Evolutionary conservation across 371 early-diverging fungal species (phyloP).

Genomic region (Apophysomyces sp.): DNA sequence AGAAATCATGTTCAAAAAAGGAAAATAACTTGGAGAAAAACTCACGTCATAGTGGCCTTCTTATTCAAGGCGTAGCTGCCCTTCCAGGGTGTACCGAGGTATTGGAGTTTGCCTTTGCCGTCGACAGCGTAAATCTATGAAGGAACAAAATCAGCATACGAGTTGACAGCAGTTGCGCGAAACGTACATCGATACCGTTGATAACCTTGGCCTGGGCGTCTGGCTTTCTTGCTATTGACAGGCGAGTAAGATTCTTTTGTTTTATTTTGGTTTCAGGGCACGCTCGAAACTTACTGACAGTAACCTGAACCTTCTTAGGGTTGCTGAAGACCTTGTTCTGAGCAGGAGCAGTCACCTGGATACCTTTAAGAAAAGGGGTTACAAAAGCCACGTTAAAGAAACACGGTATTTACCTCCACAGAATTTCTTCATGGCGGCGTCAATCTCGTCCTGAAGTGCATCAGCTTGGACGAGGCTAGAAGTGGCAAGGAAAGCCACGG

Average conservation of each 20-base stretch:
- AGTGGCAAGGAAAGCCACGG: constrained; percentile 25
- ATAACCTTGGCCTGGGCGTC: constrained; percentile 42
- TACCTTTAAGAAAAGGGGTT: constrained; percentile 10
- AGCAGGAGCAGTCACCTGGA: constrained; percentile 34
- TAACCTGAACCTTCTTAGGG: constrained; percentile 38
- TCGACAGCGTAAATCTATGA: constrained; percentile 39
- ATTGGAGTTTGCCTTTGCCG: constrained; percentile 33
- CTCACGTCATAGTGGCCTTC: constrained; percentile 45
- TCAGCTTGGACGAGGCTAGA: constrained; percentile 33
- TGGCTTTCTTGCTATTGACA: constrained; percentile 34
- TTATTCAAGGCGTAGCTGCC: constrained; percentile 37
- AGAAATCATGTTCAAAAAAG: neutral
- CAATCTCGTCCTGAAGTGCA: constrained; percentile 40
- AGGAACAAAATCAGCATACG: neutral
- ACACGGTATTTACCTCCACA: constrained; percentile 34
- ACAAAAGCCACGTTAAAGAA: neutral
- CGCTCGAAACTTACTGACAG: constrained; percentile 39
- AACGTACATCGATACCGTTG: constrained; percentile 44
- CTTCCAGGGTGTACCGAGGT: constrained; percentile 45
- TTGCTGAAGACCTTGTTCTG: constrained; percentile 35
- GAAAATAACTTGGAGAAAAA: neutral
- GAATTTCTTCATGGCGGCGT: constrained; percentile 44
- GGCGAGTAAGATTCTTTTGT: neutral
- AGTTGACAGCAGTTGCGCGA: neutral
- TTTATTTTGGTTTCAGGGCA: neutral